phyloP scores from a whole-genome alignment of 1,139 yeast species.

The Scheffersomyces segobiensis region DNA sequence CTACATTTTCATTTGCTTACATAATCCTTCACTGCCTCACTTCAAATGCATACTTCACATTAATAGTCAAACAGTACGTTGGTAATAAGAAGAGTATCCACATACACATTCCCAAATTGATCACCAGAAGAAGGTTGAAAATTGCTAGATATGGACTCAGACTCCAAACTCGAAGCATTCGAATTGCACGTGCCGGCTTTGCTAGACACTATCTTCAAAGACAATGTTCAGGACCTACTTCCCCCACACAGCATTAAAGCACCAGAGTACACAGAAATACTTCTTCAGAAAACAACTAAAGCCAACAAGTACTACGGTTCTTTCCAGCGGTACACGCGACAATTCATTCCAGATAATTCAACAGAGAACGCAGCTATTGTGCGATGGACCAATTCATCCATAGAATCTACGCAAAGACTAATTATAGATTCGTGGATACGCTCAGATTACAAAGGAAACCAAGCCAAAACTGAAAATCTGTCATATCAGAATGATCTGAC shows the following conservation, averaged over 20 bases:
- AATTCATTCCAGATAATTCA: slow-evolving; percentile 24
- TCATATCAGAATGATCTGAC: slow-evolving; percentile 1
- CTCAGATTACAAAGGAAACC: slow-evolving; percentile 10
- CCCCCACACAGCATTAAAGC: neutral
- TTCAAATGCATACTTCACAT: too few species aligned
- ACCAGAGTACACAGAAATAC: slow-evolving; percentile 32
- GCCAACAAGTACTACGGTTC: slow-evolving; percentile 34
- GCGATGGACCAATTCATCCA: slow-evolving; percentile 36
- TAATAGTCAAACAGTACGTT: neutral
- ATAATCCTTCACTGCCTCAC: neutral
- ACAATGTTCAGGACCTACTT: neutral
- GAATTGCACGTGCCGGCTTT: neutral
- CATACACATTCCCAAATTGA: neutral
- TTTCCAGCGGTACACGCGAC: slow-evolving; percentile 38
- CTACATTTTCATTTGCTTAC: too few species aligned
- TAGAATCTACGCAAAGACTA: slow-evolving; percentile 28
- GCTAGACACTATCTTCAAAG: neutral
- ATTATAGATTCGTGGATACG: slow-evolving; percentile 33
- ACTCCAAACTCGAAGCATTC: neutral
- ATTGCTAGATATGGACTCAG: neutral
- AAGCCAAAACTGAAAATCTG: neutral
- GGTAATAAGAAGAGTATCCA: neutral
- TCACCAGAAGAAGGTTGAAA: neutral
- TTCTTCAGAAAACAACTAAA: slow-evolving; percentile 32
- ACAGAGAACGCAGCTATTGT: slow-evolving; percentile 14